Conservation (phyloP, 768 basidiomycete species). For the Crepidotus variabilis region DNA sequence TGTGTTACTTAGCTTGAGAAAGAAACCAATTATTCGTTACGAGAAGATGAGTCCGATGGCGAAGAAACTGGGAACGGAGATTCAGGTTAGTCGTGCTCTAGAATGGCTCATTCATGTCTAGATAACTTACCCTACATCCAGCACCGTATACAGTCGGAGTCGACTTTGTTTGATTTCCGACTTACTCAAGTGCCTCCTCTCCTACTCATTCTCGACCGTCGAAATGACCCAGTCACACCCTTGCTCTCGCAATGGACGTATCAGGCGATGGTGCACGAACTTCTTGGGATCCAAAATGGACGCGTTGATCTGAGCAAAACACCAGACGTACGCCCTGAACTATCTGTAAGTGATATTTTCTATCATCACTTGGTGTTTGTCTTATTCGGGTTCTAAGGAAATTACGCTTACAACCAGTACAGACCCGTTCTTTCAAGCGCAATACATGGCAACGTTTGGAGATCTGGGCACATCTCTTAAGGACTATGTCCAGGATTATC, state of each 20-base stretch:
- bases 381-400: conserved; percentile 53
- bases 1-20: conserved; percentile 90
- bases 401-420: conserved; percentile 87
- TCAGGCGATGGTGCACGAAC: conserved; percentile 98
- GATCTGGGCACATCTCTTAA: conserved; percentile 91
- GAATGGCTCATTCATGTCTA: neutral
- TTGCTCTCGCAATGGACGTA: conserved; percentile 98
- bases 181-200: conserved; percentile 85
- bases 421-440: conserved; percentile 90
- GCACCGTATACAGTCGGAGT: conserved; percentile 79
- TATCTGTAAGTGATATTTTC: conserved; percentile 53
- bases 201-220: conserved; percentile 87
- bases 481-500: conserved; percentile 92
- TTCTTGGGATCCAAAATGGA: conserved; percentile 91
- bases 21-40: conserved; percentile 92
- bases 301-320: conserved; percentile 82
- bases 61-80: conserved; percentile 80
- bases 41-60: conserved; percentile 93
- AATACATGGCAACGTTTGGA: conserved; percentile 92
- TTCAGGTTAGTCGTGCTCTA: conserved; percentile 56
- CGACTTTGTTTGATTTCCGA: conserved; percentile 88
- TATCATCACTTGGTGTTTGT: conserved; percentile 3
- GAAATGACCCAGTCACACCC: conserved; percentile 97
- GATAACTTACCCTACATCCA: conserved; percentile 24
- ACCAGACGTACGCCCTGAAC: conserved; percentile 82